Evolutionary conservation across 345 rosid genomes (phyloP).

Genomic region (Kandelia obovata): DNA sequence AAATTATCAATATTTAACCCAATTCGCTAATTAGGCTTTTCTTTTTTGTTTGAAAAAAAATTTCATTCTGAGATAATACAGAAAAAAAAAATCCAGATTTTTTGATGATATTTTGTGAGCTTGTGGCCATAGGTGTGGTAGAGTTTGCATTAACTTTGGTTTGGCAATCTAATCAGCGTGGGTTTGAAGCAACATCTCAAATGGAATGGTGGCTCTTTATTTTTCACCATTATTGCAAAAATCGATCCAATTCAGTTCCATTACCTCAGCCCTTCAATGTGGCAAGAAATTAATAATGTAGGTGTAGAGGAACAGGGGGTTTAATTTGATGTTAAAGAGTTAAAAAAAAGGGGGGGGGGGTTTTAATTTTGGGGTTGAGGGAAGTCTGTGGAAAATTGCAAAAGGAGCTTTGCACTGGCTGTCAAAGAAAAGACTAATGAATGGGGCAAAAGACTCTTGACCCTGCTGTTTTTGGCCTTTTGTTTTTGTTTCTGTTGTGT

Average conservation of each 20-base stretch:
- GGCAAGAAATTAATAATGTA: conserved; percentile 15
- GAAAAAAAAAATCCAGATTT: no score
- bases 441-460: no score
- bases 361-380: not conserved
- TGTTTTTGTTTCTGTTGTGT: no score
- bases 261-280: conserved; percentile 7
- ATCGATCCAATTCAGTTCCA: conserved; percentile 7
- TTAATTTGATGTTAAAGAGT: not conserved
- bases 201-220: no score
- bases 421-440: conserved; percentile 25
- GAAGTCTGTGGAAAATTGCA: conserved; percentile 17
- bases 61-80: not conserved
- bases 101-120: no score
- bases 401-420: conserved; percentile 34
- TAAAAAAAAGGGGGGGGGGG: no score
- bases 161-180: no score
- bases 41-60: not conserved
- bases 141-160: no score
- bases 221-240: no score
- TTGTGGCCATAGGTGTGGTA: no score
- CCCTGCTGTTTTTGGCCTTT: no score
- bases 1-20: not conserved
- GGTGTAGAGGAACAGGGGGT: not conserved
- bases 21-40: not conserved
- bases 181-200: no score